These are phyloP conservation scores for Phytophthora melonis DNA, from an alignment of 352 stramenopile species.

Conservation along the genomic window DNA sequence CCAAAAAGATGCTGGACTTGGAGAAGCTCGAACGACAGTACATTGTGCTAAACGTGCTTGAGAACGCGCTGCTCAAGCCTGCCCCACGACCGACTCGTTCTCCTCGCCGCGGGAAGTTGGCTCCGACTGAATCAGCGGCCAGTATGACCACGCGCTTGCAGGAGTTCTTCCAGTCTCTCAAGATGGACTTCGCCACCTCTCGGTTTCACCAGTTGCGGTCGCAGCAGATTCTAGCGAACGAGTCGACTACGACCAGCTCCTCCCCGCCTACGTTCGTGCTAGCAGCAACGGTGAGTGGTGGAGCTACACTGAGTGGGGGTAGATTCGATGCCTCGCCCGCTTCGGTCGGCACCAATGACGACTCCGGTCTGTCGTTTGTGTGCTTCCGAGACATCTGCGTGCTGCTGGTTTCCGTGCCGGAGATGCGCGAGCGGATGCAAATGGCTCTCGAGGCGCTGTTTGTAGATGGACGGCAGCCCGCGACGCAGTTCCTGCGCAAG, in stretches of 20 bases:
- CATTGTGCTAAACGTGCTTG: constrained; percentile 53
- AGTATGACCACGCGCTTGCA: constrained; percentile 38
- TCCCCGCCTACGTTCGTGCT: constrained; percentile 29
- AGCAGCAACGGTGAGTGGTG: constrained; percentile 17
- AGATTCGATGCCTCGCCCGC: constrained; percentile 23
- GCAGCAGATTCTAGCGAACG: constrained; percentile 57
- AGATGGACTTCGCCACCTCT: constrained; percentile 54
- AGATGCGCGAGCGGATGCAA: constrained; percentile 43
- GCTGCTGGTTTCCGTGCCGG: constrained; percentile 41
- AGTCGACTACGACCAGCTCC: constrained; percentile 30
- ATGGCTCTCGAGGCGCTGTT: constrained; percentile 62
- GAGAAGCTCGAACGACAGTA: constrained; percentile 78
- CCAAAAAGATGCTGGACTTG: constrained; percentile 53
- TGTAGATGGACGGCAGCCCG: constrained; percentile 46
- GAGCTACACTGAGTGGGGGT: constrained; percentile 9
- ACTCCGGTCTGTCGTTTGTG: constrained; percentile 45
- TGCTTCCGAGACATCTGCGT: constrained; percentile 63
- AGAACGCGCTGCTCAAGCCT: constrained; percentile 51
- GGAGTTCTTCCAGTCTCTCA: constrained; percentile 44
- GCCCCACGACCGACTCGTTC: constrained; percentile 31
- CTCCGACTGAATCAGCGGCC: constrained; percentile 25
- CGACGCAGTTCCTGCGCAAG: constrained; percentile 48
- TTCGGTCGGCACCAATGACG: constrained; percentile 24
- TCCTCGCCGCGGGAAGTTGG: constrained; percentile 25
- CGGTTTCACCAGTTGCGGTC: constrained; percentile 60